These are phyloP conservation scores for Dothistroma septosporum DNA, from an alignment of 2,329 filamentous ascomycete genomes.

Conservation along the genomic window DNA sequence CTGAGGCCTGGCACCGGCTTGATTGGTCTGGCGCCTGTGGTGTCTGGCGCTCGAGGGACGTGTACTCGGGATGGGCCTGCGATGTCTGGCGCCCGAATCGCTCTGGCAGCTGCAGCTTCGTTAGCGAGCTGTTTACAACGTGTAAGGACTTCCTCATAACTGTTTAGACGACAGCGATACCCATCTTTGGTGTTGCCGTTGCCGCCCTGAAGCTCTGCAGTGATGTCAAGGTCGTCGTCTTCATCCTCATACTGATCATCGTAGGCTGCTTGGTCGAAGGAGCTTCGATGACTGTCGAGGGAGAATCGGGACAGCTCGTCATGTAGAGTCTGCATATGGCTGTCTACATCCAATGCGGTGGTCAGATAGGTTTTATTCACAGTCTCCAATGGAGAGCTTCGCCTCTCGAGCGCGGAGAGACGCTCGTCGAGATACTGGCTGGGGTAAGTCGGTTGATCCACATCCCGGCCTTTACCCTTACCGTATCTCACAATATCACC, in stretches of 20 bases:
- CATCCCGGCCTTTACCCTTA: not conserved
- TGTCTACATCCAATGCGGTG: not conserved
- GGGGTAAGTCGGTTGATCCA: not conserved
- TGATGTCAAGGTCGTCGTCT: conserved; percentile 6
- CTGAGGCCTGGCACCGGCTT: not conserved
- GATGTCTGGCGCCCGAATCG: not conserved
- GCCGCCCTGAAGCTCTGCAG: conserved; percentile 3
- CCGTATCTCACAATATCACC: not conserved
- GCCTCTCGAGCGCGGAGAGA: not conserved
- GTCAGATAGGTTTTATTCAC: not conserved
- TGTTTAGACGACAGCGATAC: not conserved
- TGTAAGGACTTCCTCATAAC: not conserved
- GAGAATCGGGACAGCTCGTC: not conserved
- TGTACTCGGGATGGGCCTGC: not conserved
- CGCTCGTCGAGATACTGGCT: not conserved
- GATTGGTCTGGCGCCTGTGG: not conserved
- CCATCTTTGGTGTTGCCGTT: not conserved
- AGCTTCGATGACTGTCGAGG: not conserved
- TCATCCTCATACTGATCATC: not conserved
- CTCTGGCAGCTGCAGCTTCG: not conserved
- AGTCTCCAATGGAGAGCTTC: not conserved
- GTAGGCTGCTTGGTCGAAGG: not conserved
- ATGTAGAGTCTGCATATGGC: not conserved
- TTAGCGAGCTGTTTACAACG: not conserved
- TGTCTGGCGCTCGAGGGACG: not conserved